These are phyloP conservation scores for Actinomortierella wolfii DNA, from an alignment of 371 early-diverging fungal species.

Conservation along the genomic window DNA sequence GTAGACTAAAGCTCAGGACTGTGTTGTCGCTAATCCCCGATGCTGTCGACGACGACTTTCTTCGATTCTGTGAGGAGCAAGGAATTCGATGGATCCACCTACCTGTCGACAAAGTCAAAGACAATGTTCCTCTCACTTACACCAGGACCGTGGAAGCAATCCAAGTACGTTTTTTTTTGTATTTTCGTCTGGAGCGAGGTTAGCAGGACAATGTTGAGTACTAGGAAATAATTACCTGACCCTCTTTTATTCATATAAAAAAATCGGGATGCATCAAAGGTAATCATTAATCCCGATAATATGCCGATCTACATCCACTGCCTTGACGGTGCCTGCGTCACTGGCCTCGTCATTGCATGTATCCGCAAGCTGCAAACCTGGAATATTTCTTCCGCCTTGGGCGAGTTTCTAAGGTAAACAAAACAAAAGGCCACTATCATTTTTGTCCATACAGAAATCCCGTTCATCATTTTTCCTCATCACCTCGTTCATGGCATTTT, in stretches of 20 bases:
- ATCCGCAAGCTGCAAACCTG: slow-evolving; percentile 91
- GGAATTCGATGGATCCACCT: slow-evolving; percentile 75
- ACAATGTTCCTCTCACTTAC: slow-evolving; percentile 86
- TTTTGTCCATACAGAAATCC: background rate
- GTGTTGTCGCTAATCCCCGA: slow-evolving; percentile 89
- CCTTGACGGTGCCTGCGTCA: slow-evolving; percentile 89
- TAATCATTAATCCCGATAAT: slow-evolving; percentile 77
- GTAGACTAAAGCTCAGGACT: slow-evolving; percentile 75
- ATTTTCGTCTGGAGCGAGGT: background rate
- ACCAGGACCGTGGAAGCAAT: slow-evolving; percentile 76
- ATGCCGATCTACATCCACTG: slow-evolving; percentile 90
- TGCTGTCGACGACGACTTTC: slow-evolving; percentile 62
- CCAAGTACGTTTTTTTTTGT: slow-evolving; percentile 48
- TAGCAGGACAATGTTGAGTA: background rate
- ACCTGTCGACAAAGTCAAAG: slow-evolving; percentile 84
- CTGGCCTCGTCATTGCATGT: slow-evolving; percentile 84
- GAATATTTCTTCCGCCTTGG: slow-evolving; percentile 73
- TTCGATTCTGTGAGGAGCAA: slow-evolving; percentile 67
- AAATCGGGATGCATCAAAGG: slow-evolving; percentile 48
- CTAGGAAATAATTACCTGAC: slow-evolving; percentile 2
- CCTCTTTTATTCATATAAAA: slow-evolving; percentile 1
- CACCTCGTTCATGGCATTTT: too few relatives aligned
- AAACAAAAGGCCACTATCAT: background rate
- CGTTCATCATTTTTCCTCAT: background rate
- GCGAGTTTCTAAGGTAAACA: slow-evolving; percentile 69